Conservation (phyloP, 2,329 filamentous ascomycete species). For the Ciborinia camelliae region DNA sequence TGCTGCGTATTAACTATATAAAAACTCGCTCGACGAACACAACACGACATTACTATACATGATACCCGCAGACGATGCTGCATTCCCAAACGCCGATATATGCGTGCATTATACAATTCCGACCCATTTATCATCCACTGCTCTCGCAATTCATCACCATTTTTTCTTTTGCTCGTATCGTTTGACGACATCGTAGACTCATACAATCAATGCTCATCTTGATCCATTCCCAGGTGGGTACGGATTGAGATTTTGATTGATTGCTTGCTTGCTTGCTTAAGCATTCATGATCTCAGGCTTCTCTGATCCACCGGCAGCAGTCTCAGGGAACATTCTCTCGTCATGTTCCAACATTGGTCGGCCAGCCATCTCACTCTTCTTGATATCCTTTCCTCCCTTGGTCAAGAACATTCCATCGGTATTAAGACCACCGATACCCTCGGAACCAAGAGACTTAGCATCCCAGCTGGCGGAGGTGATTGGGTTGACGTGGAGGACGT, state of each 20-base stretch:
- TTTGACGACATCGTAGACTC: neutral
- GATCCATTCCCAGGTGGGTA: no score
- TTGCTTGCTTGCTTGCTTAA: no score
- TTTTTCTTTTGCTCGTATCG: no score
- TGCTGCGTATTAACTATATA: no score
- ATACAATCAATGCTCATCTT: neutral
- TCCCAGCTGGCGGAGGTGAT: slow-evolving; percentile 36
- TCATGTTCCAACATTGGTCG: slow-evolving; percentile 27
- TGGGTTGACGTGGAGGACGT: slow-evolving; percentile 52
- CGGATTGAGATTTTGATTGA: no score
- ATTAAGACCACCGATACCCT: slow-evolving; percentile 22
- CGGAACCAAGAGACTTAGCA: slow-evolving; percentile 20
- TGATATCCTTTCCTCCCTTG: slow-evolving; percentile 24
- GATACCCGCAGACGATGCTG: no score
- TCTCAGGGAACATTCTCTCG: slow-evolving; percentile 25
- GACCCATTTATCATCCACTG: no score
- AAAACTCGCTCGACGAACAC: no score
- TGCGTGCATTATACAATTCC: neutral
- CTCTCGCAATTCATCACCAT: no score
- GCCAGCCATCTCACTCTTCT: slow-evolving; percentile 23
- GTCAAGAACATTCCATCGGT: slow-evolving; percentile 23
- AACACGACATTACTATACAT: no score
- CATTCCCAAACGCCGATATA: no score
- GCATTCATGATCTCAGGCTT: slow-evolving; percentile 1
- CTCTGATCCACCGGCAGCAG: neutral